Conservation (phyloP, 2,329 filamentous ascomycete species). For the Cercospora beticola region DNA sequence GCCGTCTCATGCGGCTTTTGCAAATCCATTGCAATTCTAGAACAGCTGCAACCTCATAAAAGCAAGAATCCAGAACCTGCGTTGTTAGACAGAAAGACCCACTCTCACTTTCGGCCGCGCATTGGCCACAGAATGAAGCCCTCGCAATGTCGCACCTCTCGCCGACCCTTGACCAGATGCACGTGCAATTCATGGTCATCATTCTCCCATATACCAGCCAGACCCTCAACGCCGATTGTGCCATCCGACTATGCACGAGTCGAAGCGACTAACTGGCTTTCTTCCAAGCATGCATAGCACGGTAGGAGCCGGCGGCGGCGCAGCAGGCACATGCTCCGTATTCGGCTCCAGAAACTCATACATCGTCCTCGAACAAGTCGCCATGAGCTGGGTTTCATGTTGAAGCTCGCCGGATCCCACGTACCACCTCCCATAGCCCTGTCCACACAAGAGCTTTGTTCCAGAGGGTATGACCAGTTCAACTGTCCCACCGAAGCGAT, state of each 20-base stretch:
- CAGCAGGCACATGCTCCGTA: background rate
- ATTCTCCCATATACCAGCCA: background rate
- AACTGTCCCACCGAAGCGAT: background rate
- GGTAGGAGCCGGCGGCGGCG: too few species aligned
- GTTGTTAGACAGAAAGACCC: background rate
- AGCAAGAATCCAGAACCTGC: background rate
- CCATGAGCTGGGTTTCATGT: too few species aligned
- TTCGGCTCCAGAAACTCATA: background rate
- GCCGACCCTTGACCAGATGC: background rate
- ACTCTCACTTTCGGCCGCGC: background rate
- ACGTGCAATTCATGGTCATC: background rate
- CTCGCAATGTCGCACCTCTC: background rate
- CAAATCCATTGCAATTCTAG: background rate
- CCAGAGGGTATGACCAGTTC: background rate
- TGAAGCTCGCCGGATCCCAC: too few species aligned
- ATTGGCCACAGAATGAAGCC: background rate
- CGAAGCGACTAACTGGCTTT: too few species aligned
- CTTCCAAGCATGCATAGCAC: too few species aligned
- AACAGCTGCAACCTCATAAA: background rate
- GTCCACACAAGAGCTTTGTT: background rate
- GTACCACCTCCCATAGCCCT: too few species aligned
- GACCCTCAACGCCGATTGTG: background rate
- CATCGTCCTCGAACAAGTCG: background rate
- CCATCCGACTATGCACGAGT: background rate
- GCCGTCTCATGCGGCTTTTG: background rate